Percentiles rank a stretch among this genome's conserved stretches.
Conservation (phyloP, 2,329 filamentous ascomycete species). For the Epichloe brachyelytri region DNA sequence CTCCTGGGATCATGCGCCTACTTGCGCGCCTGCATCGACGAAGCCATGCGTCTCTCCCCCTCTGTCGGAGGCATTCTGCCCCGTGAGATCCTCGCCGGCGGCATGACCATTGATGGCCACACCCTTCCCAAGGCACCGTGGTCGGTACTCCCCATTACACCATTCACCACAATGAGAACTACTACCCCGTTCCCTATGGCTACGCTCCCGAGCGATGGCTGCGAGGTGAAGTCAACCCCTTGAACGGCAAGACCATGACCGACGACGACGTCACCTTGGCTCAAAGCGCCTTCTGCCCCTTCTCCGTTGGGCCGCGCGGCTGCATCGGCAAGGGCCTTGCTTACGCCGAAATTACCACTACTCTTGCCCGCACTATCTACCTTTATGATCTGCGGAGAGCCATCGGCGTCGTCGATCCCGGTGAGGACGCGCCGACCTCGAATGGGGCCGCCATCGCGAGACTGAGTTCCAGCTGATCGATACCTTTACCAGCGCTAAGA, state of each 20-base stretch:
- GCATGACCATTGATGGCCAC: constrained; percentile 40
- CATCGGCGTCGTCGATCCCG: constrained; percentile 34
- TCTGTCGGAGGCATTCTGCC: constrained; percentile 48
- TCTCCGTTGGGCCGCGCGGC: constrained; percentile 54
- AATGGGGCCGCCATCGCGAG: constrained; percentile 40
- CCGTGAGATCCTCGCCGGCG: constrained; percentile 44
- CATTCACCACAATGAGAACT: constrained; percentile 52
- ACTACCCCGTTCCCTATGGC: constrained; percentile 45
- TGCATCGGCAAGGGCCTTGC: constrained; percentile 62
- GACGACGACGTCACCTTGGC: constrained; percentile 41
- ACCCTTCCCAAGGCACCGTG: constrained; percentile 45
- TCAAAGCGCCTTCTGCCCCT: constrained; percentile 61
- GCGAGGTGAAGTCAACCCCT: constrained; percentile 28
- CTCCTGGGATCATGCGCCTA: constrained; percentile 39
- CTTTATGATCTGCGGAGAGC: constrained; percentile 46
- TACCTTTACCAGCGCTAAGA: constrained; percentile 61
- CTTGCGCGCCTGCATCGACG: constrained; percentile 51
- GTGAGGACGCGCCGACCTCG: constrained; percentile 34
- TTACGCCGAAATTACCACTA: constrained; percentile 53
- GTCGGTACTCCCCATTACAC: constrained; percentile 55
- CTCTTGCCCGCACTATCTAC: constrained; percentile 47
- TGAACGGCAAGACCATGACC: constrained; percentile 25
- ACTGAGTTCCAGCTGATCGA: constrained; percentile 59
- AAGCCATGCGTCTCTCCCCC: constrained; percentile 50
- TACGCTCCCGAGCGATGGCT: constrained; percentile 57